Conservation (phyloP, 495 filamentous ascomycete species). For the Aspergillus biplanus region DNA sequence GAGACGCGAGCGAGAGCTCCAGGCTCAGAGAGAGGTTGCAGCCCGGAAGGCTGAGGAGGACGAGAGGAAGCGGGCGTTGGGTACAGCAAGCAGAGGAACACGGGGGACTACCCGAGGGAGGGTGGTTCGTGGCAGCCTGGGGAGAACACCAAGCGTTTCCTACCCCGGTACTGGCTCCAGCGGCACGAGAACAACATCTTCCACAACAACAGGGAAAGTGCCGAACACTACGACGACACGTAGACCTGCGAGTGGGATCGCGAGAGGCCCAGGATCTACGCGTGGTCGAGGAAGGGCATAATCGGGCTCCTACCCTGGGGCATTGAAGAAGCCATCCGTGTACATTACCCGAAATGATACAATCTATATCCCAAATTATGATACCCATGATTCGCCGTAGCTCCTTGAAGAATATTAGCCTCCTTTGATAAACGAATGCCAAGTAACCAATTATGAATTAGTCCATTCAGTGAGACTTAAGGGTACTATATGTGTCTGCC, state of each 20-base stretch:
- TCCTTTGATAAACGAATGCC: too few relatives aligned
- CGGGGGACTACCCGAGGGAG: constrained; percentile 50
- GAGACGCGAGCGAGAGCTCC: constrained; percentile 72
- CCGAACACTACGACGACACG: constrained; percentile 45
- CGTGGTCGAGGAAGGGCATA: constrained; percentile 45
- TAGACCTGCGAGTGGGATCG: constrained; percentile 53
- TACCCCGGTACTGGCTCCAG: constrained; percentile 25
- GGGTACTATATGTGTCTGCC: constrained; percentile 13
- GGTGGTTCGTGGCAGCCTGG: constrained; percentile 52
- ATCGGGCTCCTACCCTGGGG: neutral
- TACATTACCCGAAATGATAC: constrained; percentile 2
- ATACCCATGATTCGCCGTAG: constrained; percentile 27
- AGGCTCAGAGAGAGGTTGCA: constrained; percentile 73
- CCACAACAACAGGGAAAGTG: constrained; percentile 28
- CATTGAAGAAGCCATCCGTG: neutral
- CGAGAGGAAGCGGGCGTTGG: constrained; percentile 54
- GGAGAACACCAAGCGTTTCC: constrained; percentile 44
- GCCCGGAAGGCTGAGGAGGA: constrained; percentile 73
- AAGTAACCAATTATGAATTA: too few relatives aligned
- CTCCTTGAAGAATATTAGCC: too few relatives aligned
- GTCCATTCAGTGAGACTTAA: neutral
- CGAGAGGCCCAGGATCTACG: constrained; percentile 48
- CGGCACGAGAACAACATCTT: constrained; percentile 35
- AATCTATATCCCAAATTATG: constrained; percentile 22
- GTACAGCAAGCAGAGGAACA: constrained; percentile 51